Percentiles rank a stretch among this genome's conserved stretches.
Conservation (phyloP, 768 basidiomycete species). For the Agrocybe chaxingu region DNA sequence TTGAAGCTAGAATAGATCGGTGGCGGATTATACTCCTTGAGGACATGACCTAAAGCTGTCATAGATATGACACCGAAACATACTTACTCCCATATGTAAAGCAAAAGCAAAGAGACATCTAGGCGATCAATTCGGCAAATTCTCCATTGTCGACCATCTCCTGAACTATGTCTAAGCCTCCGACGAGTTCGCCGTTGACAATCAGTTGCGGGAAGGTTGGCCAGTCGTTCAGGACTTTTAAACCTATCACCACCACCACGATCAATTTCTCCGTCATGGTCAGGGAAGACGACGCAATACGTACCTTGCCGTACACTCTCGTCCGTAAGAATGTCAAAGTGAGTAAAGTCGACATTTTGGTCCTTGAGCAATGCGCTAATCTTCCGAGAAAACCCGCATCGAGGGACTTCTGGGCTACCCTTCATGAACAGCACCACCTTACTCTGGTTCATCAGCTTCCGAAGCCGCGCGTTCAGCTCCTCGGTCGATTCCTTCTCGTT, state of each 20-base stretch:
- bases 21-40: not conserved
- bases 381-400: constrained; percentile 83
- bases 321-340: constrained; percentile 83
- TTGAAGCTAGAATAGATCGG: no score
- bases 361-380: constrained; percentile 67
- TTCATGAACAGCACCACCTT: constrained; percentile 91
- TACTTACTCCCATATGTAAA: constrained; percentile 3
- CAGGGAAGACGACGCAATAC: constrained; percentile 13
- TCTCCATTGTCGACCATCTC: constrained; percentile 87
- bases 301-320: constrained; percentile 78
- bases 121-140: constrained; percentile 47
- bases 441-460: constrained; percentile 71
- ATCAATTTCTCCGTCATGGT: not conserved
- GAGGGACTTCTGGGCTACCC: constrained; percentile 70
- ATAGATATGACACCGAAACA: constrained; percentile 6
- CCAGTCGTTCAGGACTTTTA: constrained; percentile 83
- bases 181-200: constrained; percentile 87
- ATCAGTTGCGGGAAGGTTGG: constrained; percentile 88
- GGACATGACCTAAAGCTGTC: not conserved
- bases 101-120: constrained; percentile 1
- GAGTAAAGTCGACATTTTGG: constrained; percentile 60
- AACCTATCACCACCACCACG: constrained; percentile 35
- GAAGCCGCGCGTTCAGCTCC: constrained; percentile 64
- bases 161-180: constrained; percentile 89
- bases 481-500: constrained; percentile 52